A percentile compares a stretch with the other conserved stretches of the same genome.
Conservation (phyloP, 805 yeast genomes). For the Candida yuanshanica region DNA sequence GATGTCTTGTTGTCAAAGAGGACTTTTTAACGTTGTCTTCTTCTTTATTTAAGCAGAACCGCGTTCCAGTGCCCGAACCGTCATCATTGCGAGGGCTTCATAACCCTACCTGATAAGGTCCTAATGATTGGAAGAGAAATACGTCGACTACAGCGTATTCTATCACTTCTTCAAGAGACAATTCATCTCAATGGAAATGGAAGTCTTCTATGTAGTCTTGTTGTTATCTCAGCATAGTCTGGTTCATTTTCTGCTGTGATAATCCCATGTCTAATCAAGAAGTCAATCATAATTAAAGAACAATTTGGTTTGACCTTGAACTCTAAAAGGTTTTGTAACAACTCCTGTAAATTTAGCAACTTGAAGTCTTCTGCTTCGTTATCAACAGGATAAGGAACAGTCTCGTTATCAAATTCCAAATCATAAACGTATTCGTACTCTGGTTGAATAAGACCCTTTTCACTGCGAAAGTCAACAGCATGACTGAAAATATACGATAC, state of each 20-base stretch:
- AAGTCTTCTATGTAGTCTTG: slow-evolving; percentile 58
- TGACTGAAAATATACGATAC: slow-evolving; percentile 58
- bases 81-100: too few species aligned
- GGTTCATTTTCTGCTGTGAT: slow-evolving; percentile 63
- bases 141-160: too few species aligned
- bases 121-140: too few species aligned
- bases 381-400: slow-evolving; percentile 56
- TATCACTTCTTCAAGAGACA: too few species aligned
- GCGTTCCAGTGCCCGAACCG: too few species aligned
- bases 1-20: not conserved
- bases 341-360: slow-evolving; percentile 56
- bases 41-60: too few species aligned
- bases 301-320: slow-evolving; percentile 88
- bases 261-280: slow-evolving; percentile 78
- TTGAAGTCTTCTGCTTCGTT: slow-evolving; percentile 72
- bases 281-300: slow-evolving; percentile 73
- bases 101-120: too few species aligned
- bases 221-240: slow-evolving; percentile 52
- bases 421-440: slow-evolving; percentile 85
- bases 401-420: slow-evolving; percentile 40
- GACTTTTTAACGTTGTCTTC: too few species aligned
- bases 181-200: slow-evolving; percentile 58
- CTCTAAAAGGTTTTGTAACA: slow-evolving; percentile 39
- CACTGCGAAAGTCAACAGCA: slow-evolving; percentile 31
- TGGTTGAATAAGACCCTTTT: slow-evolving; percentile 69